These are phyloP conservation scores for Reticulascus tulasneorum DNA, from an alignment of 2,329 filamentous ascomycete species.

Conservation along the genomic window DNA sequence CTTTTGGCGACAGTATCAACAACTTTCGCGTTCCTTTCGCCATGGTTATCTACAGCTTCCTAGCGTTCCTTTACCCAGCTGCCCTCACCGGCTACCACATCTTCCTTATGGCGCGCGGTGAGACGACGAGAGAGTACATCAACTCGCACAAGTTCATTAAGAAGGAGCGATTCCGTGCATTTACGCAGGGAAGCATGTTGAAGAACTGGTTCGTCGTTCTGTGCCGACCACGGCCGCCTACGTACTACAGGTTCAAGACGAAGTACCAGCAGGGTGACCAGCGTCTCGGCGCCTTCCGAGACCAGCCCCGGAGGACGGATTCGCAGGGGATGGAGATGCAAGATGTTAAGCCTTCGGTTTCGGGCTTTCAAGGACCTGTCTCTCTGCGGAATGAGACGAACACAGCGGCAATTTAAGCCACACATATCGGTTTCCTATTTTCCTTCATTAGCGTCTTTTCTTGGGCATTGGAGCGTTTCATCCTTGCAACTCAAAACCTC, in stretches of 20 bases:
- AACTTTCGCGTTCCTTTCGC: slow-evolving; percentile 79
- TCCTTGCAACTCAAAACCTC: slow-evolving; percentile 5
- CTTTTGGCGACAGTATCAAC: slow-evolving; percentile 64
- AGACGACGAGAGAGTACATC: slow-evolving; percentile 94
- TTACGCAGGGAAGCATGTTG: slow-evolving; percentile 70
- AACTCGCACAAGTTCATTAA: slow-evolving; percentile 94
- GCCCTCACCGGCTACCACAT: slow-evolving; percentile 85
- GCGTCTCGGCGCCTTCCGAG: slow-evolving; percentile 58
- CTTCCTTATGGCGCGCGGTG: slow-evolving; percentile 83
- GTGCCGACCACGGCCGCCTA: slow-evolving; percentile 77
- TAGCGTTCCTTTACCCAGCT: slow-evolving; percentile 75
- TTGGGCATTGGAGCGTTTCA: slow-evolving; percentile 9
- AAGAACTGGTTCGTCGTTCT: slow-evolving; percentile 81
- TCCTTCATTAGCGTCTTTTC: slow-evolving; percentile 3
- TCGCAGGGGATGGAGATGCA: slow-evolving; percentile 69
- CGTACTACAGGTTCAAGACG: slow-evolving; percentile 83
- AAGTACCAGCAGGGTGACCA: slow-evolving; percentile 78
- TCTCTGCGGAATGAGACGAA: slow-evolving; percentile 33
- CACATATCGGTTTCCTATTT: slow-evolving; percentile 1
- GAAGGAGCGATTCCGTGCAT: slow-evolving; percentile 86
- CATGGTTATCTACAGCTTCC: slow-evolving; percentile 76
- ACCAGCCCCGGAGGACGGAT: slow-evolving; percentile 42
- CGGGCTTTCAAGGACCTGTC: slow-evolving; percentile 52
- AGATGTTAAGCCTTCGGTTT: slow-evolving; percentile 42
- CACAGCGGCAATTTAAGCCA: slow-evolving; percentile 9